phyloP scores from a whole-genome alignment of 2,329 filamentous ascomycete species.

The Lasiodiplodia citricola region DNA sequence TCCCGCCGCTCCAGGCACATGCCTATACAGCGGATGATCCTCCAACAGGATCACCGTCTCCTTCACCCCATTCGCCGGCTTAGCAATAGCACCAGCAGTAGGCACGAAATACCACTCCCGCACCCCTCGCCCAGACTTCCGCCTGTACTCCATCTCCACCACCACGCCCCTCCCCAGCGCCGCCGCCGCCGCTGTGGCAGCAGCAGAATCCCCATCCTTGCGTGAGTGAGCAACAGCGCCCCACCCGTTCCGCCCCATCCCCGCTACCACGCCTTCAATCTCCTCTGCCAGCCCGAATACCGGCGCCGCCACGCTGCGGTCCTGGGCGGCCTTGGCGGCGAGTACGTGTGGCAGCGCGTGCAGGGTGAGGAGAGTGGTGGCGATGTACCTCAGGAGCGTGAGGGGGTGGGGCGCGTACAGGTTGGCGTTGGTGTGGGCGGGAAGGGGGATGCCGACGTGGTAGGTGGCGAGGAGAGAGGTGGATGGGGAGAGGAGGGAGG shows the following conservation, averaged over 20 bases:
- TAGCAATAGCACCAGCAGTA: constrained; percentile 36
- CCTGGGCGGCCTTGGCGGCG: constrained; percentile 73
- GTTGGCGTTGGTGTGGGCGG: constrained; percentile 33
- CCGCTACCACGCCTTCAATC: constrained; percentile 77
- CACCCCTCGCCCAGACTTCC: constrained; percentile 80
- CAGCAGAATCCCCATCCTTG: too few species aligned
- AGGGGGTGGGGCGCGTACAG: constrained; percentile 59
- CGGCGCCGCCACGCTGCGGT: constrained; percentile 76
- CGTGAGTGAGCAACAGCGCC: background rate
- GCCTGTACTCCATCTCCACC: constrained; percentile 82
- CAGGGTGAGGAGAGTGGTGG: constrained; percentile 81
- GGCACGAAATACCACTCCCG: constrained; percentile 70
- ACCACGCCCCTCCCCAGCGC: constrained; percentile 63
- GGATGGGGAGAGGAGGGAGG: constrained; percentile 67
- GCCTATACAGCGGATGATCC: constrained; percentile 74
- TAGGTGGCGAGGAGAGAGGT: constrained; percentile 80
- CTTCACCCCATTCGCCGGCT: constrained; percentile 33
- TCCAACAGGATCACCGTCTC: constrained; percentile 68
- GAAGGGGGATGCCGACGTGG: constrained; percentile 77
- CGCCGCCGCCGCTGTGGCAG: too few species aligned
- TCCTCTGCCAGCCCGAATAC: constrained; percentile 79
- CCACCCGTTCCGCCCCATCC: constrained; percentile 60
- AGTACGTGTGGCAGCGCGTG: constrained; percentile 77
- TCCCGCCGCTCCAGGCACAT: constrained; percentile 39
- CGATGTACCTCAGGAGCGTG: constrained; percentile 77